phyloP scores from a whole-genome alignment of 2,329 filamentous ascomycete species.

The Clonostachys sp. region DNA sequence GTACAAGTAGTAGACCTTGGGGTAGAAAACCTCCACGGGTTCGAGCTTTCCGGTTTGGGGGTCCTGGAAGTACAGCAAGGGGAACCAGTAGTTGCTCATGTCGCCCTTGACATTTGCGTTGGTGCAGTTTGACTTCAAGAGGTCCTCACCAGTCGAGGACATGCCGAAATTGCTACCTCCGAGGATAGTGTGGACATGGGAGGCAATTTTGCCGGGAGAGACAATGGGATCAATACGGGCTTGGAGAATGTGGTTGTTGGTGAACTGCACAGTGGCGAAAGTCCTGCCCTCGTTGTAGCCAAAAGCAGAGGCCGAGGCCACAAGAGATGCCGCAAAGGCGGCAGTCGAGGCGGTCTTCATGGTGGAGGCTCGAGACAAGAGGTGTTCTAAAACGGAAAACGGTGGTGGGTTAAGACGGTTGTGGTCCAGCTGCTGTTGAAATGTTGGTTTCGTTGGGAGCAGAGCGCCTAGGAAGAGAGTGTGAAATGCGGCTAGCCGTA shows the following conservation, averaged over 20 bases:
- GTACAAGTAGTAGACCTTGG: slow-evolving; percentile 74
- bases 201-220: slow-evolving; percentile 49
- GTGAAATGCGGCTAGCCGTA: no score
- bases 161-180: slow-evolving; percentile 65
- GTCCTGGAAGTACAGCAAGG: slow-evolving; percentile 64
- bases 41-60: slow-evolving; percentile 58
- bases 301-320: slow-evolving; percentile 28
- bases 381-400: no score
- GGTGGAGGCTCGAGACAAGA: no score
- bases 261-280: slow-evolving; percentile 68
- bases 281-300: slow-evolving; percentile 40
- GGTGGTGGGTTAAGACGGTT: no score
- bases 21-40: slow-evolving; percentile 65
- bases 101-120: slow-evolving; percentile 66
- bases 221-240: slow-evolving; percentile 67
- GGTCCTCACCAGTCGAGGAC: slow-evolving; percentile 54
- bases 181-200: slow-evolving; percentile 67
- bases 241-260: slow-evolving; percentile 57
- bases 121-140: slow-evolving; percentile 61
- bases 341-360: no score
- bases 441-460: no score
- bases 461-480: no score
- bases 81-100: slow-evolving; percentile 74
- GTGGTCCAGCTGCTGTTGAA: no score
- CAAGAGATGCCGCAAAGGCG: slow-evolving; percentile 14